Evolutionary conservation across 2,329 filamentous ascomycete genomes (phyloP).

Genomic region (Paecilomyces dactylethromorphus): DNA sequence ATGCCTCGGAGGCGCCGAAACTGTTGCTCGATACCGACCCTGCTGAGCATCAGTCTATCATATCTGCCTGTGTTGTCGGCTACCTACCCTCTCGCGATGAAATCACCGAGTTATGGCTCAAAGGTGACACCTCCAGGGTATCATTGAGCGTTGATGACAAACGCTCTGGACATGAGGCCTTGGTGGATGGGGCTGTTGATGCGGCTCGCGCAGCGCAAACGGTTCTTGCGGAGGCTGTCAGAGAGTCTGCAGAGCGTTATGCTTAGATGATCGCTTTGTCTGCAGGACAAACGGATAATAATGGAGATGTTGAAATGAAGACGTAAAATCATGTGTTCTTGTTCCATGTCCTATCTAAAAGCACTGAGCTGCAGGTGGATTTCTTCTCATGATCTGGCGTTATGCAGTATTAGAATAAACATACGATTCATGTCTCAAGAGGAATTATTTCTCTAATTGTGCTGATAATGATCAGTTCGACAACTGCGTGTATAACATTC

Average conservation of each 20-base stretch:
- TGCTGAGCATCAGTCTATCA: conserved; percentile 67
- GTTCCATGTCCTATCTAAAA: conserved; percentile 2
- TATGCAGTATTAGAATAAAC: background rate
- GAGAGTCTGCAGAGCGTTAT: conserved; percentile 47
- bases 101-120: conserved; percentile 91
- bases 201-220: conserved; percentile 54
- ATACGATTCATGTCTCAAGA: background rate
- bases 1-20: conserved; percentile 15
- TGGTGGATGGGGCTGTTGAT: conserved; percentile 59
- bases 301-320: conserved; percentile 20
- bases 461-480: background rate
- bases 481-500: background rate
- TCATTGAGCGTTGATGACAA: conserved; percentile 25
- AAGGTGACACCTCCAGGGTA: conserved; percentile 54
- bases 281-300: conserved; percentile 1
- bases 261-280: conserved; percentile 11
- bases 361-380: background rate
- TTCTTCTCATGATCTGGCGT: background rate
- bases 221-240: conserved; percentile 56
- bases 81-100: conserved; percentile 85
- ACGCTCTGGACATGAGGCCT: conserved; percentile 39
- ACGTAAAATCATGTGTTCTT: conserved; percentile 12
- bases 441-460: background rate
- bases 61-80: conserved; percentile 81
- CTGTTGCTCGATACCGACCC: conserved; percentile 73